A percentile compares a stretch with the other conserved stretches of the same genome.
Conservation (phyloP, 2,329 filamentous ascomycete genomes). For the Aspergillus phoenicis region DNA sequence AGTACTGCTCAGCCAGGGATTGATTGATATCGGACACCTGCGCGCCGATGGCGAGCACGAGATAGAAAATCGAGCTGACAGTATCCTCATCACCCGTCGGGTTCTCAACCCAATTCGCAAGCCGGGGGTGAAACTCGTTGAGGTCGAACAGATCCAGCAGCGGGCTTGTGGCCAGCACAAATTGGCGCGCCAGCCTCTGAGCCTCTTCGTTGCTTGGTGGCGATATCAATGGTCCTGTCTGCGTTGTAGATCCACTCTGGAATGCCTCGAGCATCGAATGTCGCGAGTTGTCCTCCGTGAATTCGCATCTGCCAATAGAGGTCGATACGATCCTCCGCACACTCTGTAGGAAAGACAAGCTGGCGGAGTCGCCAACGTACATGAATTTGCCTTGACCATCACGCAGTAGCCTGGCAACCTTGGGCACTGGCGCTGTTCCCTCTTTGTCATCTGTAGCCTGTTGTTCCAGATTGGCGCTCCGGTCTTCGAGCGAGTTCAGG, state of each 20-base stretch:
- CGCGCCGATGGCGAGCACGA: slow-evolving; percentile 54
- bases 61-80: slow-evolving; percentile 52
- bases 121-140: slow-evolving; percentile 44
- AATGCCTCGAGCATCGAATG: slow-evolving; percentile 49
- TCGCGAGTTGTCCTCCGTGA: slow-evolving; percentile 45
- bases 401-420: slow-evolving; percentile 50
- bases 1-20: slow-evolving; percentile 50
- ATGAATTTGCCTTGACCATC: slow-evolving; percentile 58
- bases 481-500: slow-evolving; percentile 37
- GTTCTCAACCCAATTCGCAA: slow-evolving; percentile 43
- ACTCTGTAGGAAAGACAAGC: slow-evolving; percentile 56
- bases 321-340: slow-evolving; percentile 54
- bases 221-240: slow-evolving; percentile 30
- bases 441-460: slow-evolving; percentile 35
- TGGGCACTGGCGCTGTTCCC: slow-evolving; percentile 38
- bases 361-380: slow-evolving; percentile 58
- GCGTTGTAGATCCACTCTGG: slow-evolving; percentile 33
- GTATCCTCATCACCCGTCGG: slow-evolving; percentile 43
- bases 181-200: slow-evolving; percentile 46
- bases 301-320: slow-evolving; percentile 46
- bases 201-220: slow-evolving; percentile 44
- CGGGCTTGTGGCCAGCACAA: slow-evolving; percentile 51
- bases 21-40: slow-evolving; percentile 47
- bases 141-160: slow-evolving; percentile 54
- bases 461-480: slow-evolving; percentile 33